Conservation (phyloP, 2,329 filamentous ascomycete genomes). For the Colletotrichum godetiae region DNA sequence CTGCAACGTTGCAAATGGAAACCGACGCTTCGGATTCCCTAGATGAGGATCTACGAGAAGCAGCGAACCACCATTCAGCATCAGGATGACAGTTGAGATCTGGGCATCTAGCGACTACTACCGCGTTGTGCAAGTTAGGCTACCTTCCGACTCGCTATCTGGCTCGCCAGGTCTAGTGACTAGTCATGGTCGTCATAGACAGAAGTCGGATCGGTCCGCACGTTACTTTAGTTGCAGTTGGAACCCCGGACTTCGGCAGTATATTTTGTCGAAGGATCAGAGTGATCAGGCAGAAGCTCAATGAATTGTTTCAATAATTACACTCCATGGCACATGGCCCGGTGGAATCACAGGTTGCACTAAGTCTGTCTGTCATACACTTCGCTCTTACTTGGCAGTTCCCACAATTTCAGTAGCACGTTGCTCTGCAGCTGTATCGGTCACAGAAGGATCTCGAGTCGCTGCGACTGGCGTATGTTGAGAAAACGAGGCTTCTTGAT, state of each 20-base stretch:
- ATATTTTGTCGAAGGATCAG: background rate
- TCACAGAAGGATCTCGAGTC: background rate
- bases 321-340: background rate
- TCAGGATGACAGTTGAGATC: background rate
- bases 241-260: background rate
- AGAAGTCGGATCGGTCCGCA: background rate
- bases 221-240: background rate
- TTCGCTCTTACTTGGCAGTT: background rate
- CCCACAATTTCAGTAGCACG: background rate
- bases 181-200: background rate
- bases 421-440: background rate
- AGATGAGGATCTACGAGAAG: background rate
- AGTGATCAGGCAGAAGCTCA: background rate
- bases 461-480: background rate
- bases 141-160: background rate
- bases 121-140: background rate
- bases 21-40: background rate
- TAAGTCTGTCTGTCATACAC: background rate
- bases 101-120: background rate
- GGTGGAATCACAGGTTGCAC: background rate
- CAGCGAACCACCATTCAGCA: background rate
- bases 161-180: background rate
- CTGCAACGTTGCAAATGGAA: constrained; percentile 26
- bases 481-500: background rate
- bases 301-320: too few relatives aligned